These are phyloP conservation scores for Metschnikowia proteae DNA, from an alignment of 805 yeast species.

Conservation along the genomic window DNA sequence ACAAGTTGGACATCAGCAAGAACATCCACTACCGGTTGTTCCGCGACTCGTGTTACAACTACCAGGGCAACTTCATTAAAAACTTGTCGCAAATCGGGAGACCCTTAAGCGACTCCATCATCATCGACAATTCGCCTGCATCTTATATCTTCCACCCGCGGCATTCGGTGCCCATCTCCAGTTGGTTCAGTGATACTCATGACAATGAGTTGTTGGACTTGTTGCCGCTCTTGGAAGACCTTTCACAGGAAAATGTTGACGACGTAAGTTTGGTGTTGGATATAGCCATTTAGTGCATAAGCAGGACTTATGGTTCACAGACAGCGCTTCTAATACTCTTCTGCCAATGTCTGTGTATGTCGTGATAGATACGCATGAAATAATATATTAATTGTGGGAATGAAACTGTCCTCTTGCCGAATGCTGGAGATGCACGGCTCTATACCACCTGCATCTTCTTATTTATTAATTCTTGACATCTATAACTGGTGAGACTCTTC, in stretches of 20 bases:
- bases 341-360: constrained; percentile 1
- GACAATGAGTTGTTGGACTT: constrained; percentile 93
- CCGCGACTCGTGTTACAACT: constrained; percentile 89
- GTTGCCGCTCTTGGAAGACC: constrained; percentile 84
- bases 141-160: constrained; percentile 98
- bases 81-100: constrained; percentile 92
- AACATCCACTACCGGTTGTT: constrained; percentile 87
- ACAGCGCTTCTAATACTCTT: not conserved
- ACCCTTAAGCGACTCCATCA: constrained; percentile 79
- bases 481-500: too few relatives aligned
- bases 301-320: constrained; percentile 18
- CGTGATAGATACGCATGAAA: constrained; percentile 2
- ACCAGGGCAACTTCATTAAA: constrained; percentile 92
- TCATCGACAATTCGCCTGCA: constrained; percentile 96
- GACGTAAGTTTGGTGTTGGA: constrained; percentile 87
- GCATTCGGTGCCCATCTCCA: constrained; percentile 93
- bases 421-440: too few relatives aligned
- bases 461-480: too few relatives aligned
- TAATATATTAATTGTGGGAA: not conserved
- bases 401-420: too few relatives aligned
- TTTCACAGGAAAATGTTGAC: constrained; percentile 66
- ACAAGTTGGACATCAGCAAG: constrained; percentile 73
- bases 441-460: too few relatives aligned
- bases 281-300: constrained; percentile 46
- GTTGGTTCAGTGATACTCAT: constrained; percentile 98